Evolutionary conservation across 257 asterid genomes (phyloP), one percentile per base, ranked within the genome.

Genomic region (Salvia miltiorrhiza): DNA sequence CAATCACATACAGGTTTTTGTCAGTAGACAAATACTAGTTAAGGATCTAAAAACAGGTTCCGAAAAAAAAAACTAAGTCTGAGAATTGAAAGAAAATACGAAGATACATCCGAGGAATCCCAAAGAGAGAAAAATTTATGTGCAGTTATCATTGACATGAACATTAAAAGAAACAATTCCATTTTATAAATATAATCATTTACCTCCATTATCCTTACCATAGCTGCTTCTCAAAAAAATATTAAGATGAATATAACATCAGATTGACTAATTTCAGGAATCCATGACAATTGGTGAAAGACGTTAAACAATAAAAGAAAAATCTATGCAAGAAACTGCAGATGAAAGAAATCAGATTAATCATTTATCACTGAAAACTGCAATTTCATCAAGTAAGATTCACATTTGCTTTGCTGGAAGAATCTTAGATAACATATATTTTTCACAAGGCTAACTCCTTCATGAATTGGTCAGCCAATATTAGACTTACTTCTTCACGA

Each of bases 1-100:
- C 65, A 26, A 76, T 57, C 53, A 73, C 21, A 24, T 60, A 73
- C 71, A 65, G 44, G 71, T 45, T 65, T 14, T 45, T 39, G 49
- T 62, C 61, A 78, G 47, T 56, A 73, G 60, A 67, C 33, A 61
- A 71, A 61, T 28, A 50, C 53, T 41, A 63, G 20, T 24, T 17
- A 10, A 32, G 69, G 26, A 32, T 64, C 21, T 40, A 32, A 57
- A 23, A 64, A 30, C 33, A 63, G 55, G 73, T 43, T 52, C 40
- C 12, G 7, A 35, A 30, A 64, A 20, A 43, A 40, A 20, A 49
- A 61, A 57, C 1, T 33, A 69, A 50, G 3, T 69, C 58, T 9
- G 9, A 70, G 2, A 32, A 44, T 19, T 52, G 49, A 54, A 63
- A 12, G 44, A 63, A 54, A 52, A 16, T 52, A 65, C n/a, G 58